Evolutionary conservation across 2,329 filamentous ascomycete genomes (phyloP).

Genomic region (Colletotrichum phormii): DNA sequence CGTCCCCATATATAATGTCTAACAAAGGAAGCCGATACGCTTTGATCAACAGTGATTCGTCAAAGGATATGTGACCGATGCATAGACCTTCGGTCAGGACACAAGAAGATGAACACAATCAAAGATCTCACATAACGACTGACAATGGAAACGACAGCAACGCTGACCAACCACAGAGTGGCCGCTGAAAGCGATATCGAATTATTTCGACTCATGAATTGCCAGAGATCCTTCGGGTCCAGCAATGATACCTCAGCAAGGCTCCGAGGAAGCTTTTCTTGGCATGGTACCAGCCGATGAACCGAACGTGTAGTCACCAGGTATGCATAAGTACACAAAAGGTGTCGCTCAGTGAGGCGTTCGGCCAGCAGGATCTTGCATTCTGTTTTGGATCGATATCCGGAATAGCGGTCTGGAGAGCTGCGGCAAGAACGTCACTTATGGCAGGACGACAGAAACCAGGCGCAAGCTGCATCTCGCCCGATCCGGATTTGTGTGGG

Average conservation of each 20-base stretch:
- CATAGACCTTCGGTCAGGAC: background rate
- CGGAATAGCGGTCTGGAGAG: background rate
- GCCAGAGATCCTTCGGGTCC: background rate
- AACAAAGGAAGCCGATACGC: background rate
- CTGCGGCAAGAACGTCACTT: background rate
- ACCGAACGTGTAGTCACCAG: background rate
- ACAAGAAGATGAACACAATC: background rate
- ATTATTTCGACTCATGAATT: background rate
- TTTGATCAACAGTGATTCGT: background rate
- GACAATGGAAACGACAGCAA: too few species aligned
- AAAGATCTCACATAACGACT: background rate
- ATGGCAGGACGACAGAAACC: background rate
- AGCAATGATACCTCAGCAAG: background rate
- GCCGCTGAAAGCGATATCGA: background rate
- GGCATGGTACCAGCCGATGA: background rate
- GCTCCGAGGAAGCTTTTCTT: background rate
- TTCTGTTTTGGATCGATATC: background rate
- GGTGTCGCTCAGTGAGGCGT: background rate
- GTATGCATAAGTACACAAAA: background rate
- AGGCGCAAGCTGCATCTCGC: background rate
- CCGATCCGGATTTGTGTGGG: background rate
- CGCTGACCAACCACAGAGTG: background rate
- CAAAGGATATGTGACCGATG: background rate
- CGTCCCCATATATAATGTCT: too few species aligned
- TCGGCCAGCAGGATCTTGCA: background rate